Evolutionary conservation across 345 rosid species (phyloP).

Genomic region (Cochlearia excelsa): DNA sequence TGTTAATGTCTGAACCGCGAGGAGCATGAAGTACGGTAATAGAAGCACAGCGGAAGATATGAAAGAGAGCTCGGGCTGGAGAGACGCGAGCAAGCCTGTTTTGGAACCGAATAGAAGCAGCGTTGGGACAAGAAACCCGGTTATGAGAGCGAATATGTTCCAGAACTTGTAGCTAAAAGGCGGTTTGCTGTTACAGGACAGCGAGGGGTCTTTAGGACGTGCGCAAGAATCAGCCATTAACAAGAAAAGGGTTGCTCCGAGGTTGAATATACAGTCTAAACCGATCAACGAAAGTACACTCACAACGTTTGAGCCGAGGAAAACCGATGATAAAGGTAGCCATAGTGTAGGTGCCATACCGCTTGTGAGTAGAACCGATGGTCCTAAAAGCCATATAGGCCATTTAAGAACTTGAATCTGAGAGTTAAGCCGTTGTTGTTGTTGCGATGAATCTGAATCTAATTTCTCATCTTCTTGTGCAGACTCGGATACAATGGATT

Average conservation of each 20-base stretch:
- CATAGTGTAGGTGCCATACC: slow-evolving; percentile 91
- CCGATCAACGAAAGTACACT: slow-evolving; percentile 87
- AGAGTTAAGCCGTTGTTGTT: not conserved
- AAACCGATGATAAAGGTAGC: slow-evolving; percentile 84
- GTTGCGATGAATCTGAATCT: not conserved
- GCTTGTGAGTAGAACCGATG: slow-evolving; percentile 69
- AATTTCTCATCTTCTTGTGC: slow-evolving; percentile 33
- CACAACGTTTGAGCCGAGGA: slow-evolving; percentile 78
- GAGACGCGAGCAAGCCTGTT: slow-evolving; percentile 53
- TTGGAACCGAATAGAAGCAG: slow-evolving; percentile 56
- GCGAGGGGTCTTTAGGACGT: slow-evolving; percentile 41
- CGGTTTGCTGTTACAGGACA: slow-evolving; percentile 52
- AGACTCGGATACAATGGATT: slow-evolving; percentile 44
- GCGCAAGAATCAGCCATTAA: slow-evolving; percentile 90
- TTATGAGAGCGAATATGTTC: slow-evolving; percentile 58
- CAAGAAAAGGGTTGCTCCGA: slow-evolving; percentile 77
- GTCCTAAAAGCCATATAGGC: slow-evolving; percentile 92
- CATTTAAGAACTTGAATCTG: slow-evolving; percentile 64
- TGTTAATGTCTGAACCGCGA: slow-evolving; percentile 72
- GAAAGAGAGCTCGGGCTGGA: slow-evolving; percentile 64
- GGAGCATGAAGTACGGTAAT: slow-evolving; percentile 81
- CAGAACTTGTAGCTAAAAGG: slow-evolving; percentile 80
- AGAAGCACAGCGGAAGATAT: slow-evolving; percentile 61
- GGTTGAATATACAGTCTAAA: slow-evolving; percentile 83
- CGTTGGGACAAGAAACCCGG: slow-evolving; percentile 61